Evolutionary conservation across 805 yeast genomes (phyloP), one percentile per base, ranked within the genome.

Genomic region (Starmera amethionina): DNA sequence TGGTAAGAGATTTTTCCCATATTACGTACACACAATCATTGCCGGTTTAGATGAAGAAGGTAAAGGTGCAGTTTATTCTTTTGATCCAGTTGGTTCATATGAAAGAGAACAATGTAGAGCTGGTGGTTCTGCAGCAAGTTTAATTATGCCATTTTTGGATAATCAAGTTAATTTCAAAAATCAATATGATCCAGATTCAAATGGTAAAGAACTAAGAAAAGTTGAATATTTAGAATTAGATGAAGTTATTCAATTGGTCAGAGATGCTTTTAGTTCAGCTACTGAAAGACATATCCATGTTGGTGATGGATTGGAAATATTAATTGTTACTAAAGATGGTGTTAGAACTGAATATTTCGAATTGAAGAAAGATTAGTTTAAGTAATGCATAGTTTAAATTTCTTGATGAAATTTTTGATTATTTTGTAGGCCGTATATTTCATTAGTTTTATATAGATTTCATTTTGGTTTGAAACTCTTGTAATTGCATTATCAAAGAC

Each of bases 251-350:
- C 73, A 79, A 51, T 68, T 93, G 47, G 97, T 93, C 32, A 81
- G 79, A 60, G 98, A 93, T 64, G 95, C 98, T 6, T 93, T 93
- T 59, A 72, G 87, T 18, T 87, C 96, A 8, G 98, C 96, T 16
- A 90, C 97, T 15, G 98, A 93, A 67, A 83, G 98, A 73, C 97
- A 93, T 64, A 93, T 93, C 52, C 94, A 89, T 51, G 97, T 93
- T 40, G 98, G 98, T 68, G 98, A 93, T 68, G 95, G 93, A 6
- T 72, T 93, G 47, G 96, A 93, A 63, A 81, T 93, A 37, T 68
- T 83, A 48, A 84, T 93, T 51, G 89, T 90, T 43, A 87, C 97
- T 12, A 89, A 88, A 59, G 96, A 88, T 19, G 98, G 98, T 39
- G 85, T 87, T 37, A 75, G 81, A 65, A 79, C 75, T 34, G 95